These are phyloP conservation scores for Komagataella pastoris DNA, from an alignment of 805 yeast species.

Conservation along the genomic window DNA sequence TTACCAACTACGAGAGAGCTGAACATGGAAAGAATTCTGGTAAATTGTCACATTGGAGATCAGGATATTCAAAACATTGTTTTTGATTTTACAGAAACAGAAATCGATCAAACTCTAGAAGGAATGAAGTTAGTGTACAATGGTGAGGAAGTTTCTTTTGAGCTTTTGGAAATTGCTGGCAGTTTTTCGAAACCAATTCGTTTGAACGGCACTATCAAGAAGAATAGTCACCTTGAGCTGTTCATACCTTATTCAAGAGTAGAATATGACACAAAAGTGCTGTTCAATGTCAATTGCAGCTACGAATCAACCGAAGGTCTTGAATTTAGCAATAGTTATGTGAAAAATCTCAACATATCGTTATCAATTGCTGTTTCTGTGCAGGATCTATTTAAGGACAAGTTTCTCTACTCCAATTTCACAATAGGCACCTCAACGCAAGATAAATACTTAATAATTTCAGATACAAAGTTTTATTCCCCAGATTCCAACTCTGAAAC, in stretches of 20 bases:
- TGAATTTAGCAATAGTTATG: constrained; percentile 9
- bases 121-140: neutral
- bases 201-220: neutral
- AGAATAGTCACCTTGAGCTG: neutral
- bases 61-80: constrained; percentile 16
- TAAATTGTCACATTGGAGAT: constrained; percentile 18
- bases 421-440: constrained; percentile 47
- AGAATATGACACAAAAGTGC: neutral
- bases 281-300: neutral
- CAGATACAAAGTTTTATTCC: neutral
- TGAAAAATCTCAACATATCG: constrained; percentile 30
- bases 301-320: constrained; percentile 1
- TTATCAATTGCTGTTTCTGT: constrained; percentile 63
- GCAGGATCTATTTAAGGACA: constrained; percentile 57
- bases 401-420: constrained; percentile 50
- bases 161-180: neutral
- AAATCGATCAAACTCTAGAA: neutral
- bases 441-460: constrained; percentile 26
- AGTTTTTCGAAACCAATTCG: neutral
- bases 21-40: constrained; percentile 15
- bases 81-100: constrained; percentile 1
- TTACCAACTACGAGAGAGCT: constrained; percentile 16
- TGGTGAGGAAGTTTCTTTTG: neutral
- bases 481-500: constrained; percentile 15
- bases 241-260: neutral